phyloP scores from a whole-genome alignment of 768 basidiomycete genomes.

The Lentinula guzmanii region DNA sequence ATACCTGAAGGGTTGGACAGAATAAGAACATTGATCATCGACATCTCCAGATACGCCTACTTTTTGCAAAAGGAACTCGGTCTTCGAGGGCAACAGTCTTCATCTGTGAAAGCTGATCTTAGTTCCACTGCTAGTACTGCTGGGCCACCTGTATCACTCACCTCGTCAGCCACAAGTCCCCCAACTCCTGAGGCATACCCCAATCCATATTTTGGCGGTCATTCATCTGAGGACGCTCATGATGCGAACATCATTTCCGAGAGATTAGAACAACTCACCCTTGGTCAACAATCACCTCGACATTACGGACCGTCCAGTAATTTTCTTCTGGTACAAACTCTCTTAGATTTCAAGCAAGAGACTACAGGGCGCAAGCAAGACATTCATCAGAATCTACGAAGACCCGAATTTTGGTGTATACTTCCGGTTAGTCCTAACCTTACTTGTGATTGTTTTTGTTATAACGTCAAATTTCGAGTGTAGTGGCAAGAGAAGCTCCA shows the following conservation, averaged over 20 bases:
- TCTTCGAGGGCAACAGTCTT: not conserved
- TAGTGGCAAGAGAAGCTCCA: not conserved
- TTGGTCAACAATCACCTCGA: not conserved
- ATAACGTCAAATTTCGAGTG: not conserved
- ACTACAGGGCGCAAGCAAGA: conserved; percentile 17
- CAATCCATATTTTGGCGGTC: not conserved
- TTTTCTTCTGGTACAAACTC: conserved; percentile 37
- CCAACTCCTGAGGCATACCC: not conserved
- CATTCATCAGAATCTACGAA: not conserved
- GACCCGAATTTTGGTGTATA: conserved; percentile 12
- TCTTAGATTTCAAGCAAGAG: conserved; percentile 34
- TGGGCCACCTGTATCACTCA: not conserved
- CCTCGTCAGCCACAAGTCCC: not conserved
- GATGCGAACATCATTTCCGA: not conserved
- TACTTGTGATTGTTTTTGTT: conserved; percentile 12
- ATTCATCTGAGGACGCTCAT: not conserved
- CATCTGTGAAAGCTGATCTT: not conserved
- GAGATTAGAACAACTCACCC: not conserved
- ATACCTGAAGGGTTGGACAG: not conserved
- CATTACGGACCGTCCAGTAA: conserved; percentile 30
- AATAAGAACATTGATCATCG: not conserved
- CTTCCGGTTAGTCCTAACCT: conserved; percentile 17
- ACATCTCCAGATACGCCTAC: not conserved
- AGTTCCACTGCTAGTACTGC: not conserved
- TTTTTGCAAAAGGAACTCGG: not conserved